phyloP scores from a whole-genome alignment of 192 early-diverging fungal species.

The Entomortierella lignicola region DNA sequence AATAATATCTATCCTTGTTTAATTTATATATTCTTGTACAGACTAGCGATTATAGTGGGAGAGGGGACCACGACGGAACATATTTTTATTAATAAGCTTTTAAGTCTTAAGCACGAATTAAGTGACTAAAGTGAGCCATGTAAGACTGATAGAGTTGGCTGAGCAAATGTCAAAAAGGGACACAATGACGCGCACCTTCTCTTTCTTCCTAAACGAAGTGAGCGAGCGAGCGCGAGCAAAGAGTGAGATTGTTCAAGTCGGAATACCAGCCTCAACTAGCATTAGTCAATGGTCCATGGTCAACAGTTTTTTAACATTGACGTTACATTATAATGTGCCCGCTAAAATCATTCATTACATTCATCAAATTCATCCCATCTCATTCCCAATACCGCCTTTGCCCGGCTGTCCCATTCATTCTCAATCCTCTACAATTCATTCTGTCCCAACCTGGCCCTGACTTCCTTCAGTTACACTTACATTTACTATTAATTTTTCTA shows the following conservation, averaged over 20 bases:
- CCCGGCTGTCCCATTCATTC: constrained; percentile 2
- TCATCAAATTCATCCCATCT: not conserved
- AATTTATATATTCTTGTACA: not conserved
- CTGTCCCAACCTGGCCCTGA: constrained; percentile 18
- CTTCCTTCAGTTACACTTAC: too few relatives aligned
- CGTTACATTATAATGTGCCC: not conserved
- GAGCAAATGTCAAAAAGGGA: not conserved
- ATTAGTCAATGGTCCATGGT: not conserved
- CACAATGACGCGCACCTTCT: not conserved
- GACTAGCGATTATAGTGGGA: not conserved
- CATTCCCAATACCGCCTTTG: constrained; percentile 21
- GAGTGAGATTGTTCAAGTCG: not conserved
- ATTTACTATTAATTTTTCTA: not conserved
- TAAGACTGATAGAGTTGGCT: not conserved
- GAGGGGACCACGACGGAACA: too few relatives aligned
- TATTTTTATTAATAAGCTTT: too few relatives aligned
- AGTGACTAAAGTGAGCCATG: too few relatives aligned
- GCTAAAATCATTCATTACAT: not conserved
- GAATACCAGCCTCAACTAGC: constrained; percentile 14
- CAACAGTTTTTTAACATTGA: not conserved
- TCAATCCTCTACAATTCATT: constrained; percentile 2
- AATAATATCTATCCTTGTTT: not conserved
- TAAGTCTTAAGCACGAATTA: too few relatives aligned
- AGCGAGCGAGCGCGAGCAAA: too few relatives aligned
- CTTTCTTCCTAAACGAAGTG: not conserved